A percentile compares a stretch with the other conserved stretches of the same genome.
Evolutionary conservation across 345 rosid species (phyloP).

Genomic region (Eucalyptus grandis): DNA sequence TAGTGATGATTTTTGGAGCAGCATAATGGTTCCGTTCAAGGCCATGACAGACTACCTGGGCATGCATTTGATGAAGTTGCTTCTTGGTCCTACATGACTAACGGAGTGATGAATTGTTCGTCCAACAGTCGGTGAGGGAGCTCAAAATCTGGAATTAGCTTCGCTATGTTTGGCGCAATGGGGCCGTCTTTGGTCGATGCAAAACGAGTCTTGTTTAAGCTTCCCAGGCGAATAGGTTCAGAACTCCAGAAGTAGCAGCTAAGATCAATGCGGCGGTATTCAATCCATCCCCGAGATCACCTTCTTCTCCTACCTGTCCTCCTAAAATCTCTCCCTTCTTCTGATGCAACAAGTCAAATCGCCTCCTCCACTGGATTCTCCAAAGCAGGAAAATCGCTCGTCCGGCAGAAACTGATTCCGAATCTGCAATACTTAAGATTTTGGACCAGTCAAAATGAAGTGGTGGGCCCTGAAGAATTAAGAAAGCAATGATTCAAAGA

Average conservation of each 20-base stretch:
- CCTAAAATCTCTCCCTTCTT: not conserved
- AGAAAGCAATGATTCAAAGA: too few relatives aligned
- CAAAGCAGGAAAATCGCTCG: not conserved
- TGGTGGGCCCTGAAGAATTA: too few relatives aligned
- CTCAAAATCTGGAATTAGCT: not conserved
- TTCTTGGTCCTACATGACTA: constrained; percentile 43
- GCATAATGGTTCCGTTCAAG: constrained; percentile 21
- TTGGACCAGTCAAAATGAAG: too few relatives aligned
- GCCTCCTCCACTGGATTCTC: not conserved
- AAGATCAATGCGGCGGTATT: not conserved
- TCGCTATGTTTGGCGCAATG: not conserved
- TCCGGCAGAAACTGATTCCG: not conserved
- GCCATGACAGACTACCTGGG: constrained; percentile 28
- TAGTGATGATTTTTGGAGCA: constrained; percentile 25
- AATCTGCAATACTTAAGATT: not conserved
- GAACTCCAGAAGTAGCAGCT: not conserved
- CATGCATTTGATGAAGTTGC: constrained; percentile 46
- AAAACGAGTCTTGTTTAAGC: not conserved
- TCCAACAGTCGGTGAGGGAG: not conserved
- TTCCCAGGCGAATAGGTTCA: not conserved
- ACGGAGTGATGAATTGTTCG: constrained; percentile 35
- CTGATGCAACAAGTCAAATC: not conserved
- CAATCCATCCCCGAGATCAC: not conserved
- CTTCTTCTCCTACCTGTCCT: not conserved
- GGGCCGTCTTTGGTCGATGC: not conserved